Evolutionary conservation across 202 grass and related monocot species (phyloP), one percentile per base, ranked within the genome.

Genomic region (Carex arenaria): DNA sequence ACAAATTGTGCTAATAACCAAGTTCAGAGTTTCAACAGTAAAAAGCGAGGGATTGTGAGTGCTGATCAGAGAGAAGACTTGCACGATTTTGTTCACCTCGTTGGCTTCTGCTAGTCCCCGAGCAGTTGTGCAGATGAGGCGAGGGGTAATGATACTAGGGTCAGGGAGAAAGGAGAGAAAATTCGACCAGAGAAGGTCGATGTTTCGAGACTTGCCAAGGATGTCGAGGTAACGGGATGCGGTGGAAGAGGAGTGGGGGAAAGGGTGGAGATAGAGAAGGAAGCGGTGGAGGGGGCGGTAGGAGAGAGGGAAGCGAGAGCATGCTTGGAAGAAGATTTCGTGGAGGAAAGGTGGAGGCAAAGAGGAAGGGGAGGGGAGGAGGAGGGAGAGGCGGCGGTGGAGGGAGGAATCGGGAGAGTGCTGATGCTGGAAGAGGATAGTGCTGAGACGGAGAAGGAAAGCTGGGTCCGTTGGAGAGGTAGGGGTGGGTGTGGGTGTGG

Each of bases 371-470:
- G 81, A 86, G 40, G 90, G 70, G 4, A 64, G 85, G 22, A 97
- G 84, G 9, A 71, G 79, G 81, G 84, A 85, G 62, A 97, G 91
- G 82, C 74, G 86, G 51, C 80, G 61, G 31, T 81, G 67, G 72
- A 97, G 86, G 32, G 77, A 59, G 72, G 88, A 51, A 47, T 93
- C 87, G 22, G 91, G 89, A 19, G 84, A 78, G 62, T 81, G 74
- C 67, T 97, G 94, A 40, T 93, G 91, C 87, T 97, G 89, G 86
- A 91, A 97, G 68, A 97, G 87, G 63, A 97, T 55, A 31, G 91
- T 97, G 94, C 85, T 89, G 57, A 97, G 87, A 86, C 86, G 89
- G 80, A 90, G 80, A 18, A 93, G 78, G 10, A 93, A 88, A 19
- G 79, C 62, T 4, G 82, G 78, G 59, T 93, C 84, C 3, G 83